Conservation (phyloP, 352 stramenopile genomes). For the Thraustochytrium striatum region DNA sequence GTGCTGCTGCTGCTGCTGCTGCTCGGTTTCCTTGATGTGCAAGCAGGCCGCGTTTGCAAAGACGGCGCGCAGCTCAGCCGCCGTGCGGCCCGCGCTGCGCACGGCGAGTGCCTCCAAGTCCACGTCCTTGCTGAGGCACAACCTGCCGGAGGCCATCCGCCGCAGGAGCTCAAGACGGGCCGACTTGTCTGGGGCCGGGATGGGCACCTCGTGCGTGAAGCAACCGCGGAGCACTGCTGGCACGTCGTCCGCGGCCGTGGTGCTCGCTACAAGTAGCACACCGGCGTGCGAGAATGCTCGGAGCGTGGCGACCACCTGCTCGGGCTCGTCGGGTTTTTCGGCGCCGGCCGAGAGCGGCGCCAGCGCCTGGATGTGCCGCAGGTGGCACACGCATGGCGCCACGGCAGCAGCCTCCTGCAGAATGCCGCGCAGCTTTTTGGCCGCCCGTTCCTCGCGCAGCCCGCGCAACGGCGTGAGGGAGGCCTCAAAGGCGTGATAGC, state of each 20-base stretch:
- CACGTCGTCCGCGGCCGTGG: conserved; percentile 5
- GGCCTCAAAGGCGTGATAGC: conserved; percentile 33
- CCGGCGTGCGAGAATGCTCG: conserved; percentile 22
- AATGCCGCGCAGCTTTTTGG: conserved; percentile 20
- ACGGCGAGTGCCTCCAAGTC: conserved; percentile 80
- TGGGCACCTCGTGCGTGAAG: conserved; percentile 94
- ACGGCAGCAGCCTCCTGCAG: conserved; percentile 18
- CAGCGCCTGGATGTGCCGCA: conserved; percentile 36
- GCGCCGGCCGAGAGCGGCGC: conserved; percentile 18
- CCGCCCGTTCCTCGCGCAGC: conserved; percentile 25
- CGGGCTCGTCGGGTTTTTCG: conserved; percentile 19
- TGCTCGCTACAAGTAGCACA: conserved; percentile 9
- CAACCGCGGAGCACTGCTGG: conserved; percentile 61
- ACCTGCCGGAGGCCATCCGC: conserved; percentile 67
- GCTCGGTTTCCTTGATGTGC: conserved; percentile 65
- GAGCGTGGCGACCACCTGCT: conserved; percentile 14
- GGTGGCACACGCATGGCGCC: conserved; percentile 9
- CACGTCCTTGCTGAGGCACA: conserved; percentile 72
- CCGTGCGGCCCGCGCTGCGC: conserved; percentile 89
- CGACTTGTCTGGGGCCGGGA: conserved; percentile 85
- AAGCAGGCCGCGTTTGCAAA: conserved; percentile 72
- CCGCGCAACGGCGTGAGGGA: conserved; percentile 32
- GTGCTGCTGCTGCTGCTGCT: not conserved
- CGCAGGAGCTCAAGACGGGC: conserved; percentile 86
- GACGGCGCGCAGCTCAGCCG: conserved; percentile 74